Percentiles rank a stretch among this genome's conserved stretches.
Conservation (phyloP, 2,329 filamentous ascomycete genomes). For the Fusarium graminum region DNA sequence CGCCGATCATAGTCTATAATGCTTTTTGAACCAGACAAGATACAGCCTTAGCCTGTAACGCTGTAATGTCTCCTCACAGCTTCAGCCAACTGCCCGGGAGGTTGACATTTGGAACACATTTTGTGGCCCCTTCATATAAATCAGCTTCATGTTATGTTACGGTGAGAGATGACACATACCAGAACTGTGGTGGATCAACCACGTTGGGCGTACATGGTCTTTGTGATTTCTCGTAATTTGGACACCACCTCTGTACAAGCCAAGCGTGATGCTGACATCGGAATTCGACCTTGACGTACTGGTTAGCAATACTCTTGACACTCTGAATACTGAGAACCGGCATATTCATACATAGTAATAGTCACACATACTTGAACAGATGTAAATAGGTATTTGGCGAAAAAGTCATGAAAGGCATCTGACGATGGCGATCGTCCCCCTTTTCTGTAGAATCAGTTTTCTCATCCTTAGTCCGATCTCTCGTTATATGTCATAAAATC, state of each 20-base stretch:
- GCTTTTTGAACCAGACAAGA: too few relatives aligned
- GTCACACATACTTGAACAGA: slow-evolving; percentile 38
- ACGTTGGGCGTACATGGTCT: slow-evolving; percentile 43
- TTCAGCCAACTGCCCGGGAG: slow-evolving; percentile 37
- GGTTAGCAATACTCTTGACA: slow-evolving; percentile 5
- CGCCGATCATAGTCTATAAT: background rate
- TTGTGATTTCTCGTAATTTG: slow-evolving; percentile 42
- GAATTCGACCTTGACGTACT: slow-evolving; percentile 42
- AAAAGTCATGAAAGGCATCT: slow-evolving; percentile 1
- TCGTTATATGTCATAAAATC: slow-evolving; percentile 12
- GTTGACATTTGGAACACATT: slow-evolving; percentile 41
- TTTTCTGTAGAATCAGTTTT: slow-evolving; percentile 14
- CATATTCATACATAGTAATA: slow-evolving; percentile 43
- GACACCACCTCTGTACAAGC: slow-evolving; percentile 46
- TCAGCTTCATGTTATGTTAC: slow-evolving; percentile 7
- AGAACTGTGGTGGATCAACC: slow-evolving; percentile 45
- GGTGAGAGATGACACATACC: slow-evolving; percentile 29
- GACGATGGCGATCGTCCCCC: slow-evolving; percentile 11
- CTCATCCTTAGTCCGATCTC: slow-evolving; percentile 9
- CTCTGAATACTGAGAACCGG: background rate
- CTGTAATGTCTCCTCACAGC: slow-evolving; percentile 38
- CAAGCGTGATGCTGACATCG: slow-evolving; percentile 44
- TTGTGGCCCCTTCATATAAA: slow-evolving; percentile 29
- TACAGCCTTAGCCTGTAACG: slow-evolving; percentile 13
- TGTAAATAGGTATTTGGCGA: slow-evolving; percentile 5